Conservation (phyloP, 176 grass and related monocot genomes). For the Eremochloa ophiuroides region DNA sequence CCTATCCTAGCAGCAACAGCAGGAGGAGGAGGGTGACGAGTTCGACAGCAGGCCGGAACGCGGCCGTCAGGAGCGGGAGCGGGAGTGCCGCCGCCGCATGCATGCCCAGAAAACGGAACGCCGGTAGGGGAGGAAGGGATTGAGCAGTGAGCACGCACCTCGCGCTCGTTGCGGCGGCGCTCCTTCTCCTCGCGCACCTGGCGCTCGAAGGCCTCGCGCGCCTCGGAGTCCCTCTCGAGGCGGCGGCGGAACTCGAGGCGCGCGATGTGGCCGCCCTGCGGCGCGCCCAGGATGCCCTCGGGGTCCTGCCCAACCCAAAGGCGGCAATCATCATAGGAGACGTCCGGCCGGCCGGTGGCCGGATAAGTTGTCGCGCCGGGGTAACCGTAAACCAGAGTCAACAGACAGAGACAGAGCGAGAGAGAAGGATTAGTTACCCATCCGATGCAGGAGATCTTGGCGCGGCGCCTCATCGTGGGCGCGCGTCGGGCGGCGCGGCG, state of each 20-base stretch:
- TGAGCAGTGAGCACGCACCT: constrained; percentile 6
- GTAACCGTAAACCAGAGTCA: no score
- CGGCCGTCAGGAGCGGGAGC: no score
- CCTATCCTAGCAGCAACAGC: constrained; percentile 23
- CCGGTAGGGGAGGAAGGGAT: no score
- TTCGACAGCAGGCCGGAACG: no score
- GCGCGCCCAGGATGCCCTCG: constrained; percentile 62
- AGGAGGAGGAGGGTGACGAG: no score
- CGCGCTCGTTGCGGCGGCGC: constrained; percentile 58
- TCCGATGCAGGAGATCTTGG: constrained; percentile 67
- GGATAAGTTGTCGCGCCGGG: no score
- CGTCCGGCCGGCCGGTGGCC: neutral
- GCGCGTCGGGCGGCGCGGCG: constrained; percentile 1
- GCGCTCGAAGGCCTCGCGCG: constrained; percentile 57
- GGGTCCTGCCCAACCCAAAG: constrained; percentile 45
- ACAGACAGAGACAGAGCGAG: no score
- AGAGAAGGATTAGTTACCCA: constrained; percentile 24
- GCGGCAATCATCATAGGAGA: no score
- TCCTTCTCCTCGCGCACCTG: constrained; percentile 74
- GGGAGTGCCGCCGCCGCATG: no score
- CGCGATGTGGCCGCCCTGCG: constrained; percentile 69
- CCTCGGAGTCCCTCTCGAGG: constrained; percentile 65
- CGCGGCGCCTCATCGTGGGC: constrained; percentile 3
- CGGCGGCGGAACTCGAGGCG: constrained; percentile 66
- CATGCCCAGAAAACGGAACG: neutral